Percentiles rank a stretch among this genome's conserved stretches.
phyloP scores from a whole-genome alignment of 164 flowering plant genomes.

The Kingdonia uniflora region DNA sequence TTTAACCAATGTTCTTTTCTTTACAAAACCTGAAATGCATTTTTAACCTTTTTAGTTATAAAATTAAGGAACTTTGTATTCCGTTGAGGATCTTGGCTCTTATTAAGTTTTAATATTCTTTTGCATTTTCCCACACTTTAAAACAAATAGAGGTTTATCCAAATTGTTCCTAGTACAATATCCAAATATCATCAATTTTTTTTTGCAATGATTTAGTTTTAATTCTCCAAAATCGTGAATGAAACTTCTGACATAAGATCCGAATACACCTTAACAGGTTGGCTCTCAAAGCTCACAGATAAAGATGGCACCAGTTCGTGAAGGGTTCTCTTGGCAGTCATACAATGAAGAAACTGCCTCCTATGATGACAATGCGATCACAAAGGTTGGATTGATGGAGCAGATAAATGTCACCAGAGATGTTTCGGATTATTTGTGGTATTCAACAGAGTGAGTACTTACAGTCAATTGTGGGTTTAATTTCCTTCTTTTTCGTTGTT shows the following conservation, averaged over 20 bases:
- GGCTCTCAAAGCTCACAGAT: conserved; percentile 37
- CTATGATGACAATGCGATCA: conserved; percentile 26
- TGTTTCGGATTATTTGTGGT: conserved; percentile 79
- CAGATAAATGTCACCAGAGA: conserved; percentile 74
- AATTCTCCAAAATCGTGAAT: not conserved
- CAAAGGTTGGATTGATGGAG: conserved; percentile 47
- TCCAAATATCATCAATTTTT: not conserved
- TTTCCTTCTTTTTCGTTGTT: too few species aligned
- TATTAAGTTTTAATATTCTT: too few species aligned
- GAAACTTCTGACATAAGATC: conserved; percentile 7
- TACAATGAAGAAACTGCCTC: conserved; percentile 57
- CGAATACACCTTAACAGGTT: conserved; percentile 30
- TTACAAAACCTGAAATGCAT: too few species aligned
- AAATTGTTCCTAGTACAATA: too few species aligned
- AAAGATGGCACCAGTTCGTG: conserved; percentile 32
- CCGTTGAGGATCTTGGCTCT: too few species aligned
- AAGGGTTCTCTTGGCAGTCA: conserved; percentile 59
- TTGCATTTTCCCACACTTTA: too few species aligned
- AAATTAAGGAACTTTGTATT: too few species aligned
- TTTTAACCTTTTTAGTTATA: too few species aligned
- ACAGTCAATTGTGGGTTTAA: not conserved
- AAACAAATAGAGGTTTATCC: too few species aligned
- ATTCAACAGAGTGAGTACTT: conserved; percentile 69
- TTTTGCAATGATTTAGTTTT: not conserved
- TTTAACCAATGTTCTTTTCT: too few species aligned